Base-by-base conservation (phyloP, 768 basidiomycete genomes). In the Amanita pseudoporphyria region DNA sequence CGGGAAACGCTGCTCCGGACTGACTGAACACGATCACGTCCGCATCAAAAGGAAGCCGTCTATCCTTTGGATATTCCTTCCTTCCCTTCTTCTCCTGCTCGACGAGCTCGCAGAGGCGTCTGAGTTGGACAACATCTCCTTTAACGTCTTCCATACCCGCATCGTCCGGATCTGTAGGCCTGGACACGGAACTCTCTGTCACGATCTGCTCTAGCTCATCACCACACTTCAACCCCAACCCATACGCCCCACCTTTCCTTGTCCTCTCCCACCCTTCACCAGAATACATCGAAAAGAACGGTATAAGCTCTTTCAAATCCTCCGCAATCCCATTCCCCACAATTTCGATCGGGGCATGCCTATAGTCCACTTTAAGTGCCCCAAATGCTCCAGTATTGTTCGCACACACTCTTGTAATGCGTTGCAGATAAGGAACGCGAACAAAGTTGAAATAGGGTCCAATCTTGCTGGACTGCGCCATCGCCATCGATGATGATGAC, bases 361-460 rank as follows among this genome's bases (percentile, higher is more conserved):
- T 66, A 46, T 79, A 84, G 56, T 94, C 90, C 12, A 84, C 73
- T 13, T 84, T 75, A 30, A 98, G 69, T 1, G 88, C 94, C 2
- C 82, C 92, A 62, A 89, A 94, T 0, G 88, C 87, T 1, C 95
- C 96, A 0, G 87, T 83, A 55, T 78, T 82, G 56, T 88, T 96
- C 10, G 87, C 83, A 46, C 82, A 86, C 5, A 99, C 95, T 26
- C 76, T 73, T 22, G 84, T 77, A 22, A 85, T 80, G n/a, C 96
- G 82, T 58, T 98, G 94, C 1, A 96, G 68, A 56, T 79, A 80
- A 0, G 86, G 81, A 1, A 96, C 68, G 10, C 84, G 80, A 21
- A 43, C 40, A 40, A 50, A 50, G 3, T 40, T 50, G 22, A 50
- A 50, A 31, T 50, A 43, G 19, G 49, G 31, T 6, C 49, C 49